Evolutionary conservation across 108 stramenopile species (phyloP), one percentile per base, ranked within the genome.

Genomic region (Schizochytrium sp.): DNA sequence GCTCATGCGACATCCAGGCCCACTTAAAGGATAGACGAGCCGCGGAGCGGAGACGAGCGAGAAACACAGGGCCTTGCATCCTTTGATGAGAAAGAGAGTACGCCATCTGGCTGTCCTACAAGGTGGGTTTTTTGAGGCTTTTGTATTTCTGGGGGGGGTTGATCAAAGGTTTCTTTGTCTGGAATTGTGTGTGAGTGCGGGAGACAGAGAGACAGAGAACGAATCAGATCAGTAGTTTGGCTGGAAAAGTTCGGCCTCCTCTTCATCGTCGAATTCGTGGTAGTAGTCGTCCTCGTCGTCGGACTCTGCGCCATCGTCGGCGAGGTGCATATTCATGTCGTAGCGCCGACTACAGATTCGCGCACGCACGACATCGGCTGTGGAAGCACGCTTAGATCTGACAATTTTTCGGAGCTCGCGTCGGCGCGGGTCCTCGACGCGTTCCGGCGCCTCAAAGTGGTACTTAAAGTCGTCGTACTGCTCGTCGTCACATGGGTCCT

Each of bases 261-360:
- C 63, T 18, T 69, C 63, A 18, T 69, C 63, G 63, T 69, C 14
- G 63, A 2, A 18, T 12, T 69, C 63, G 41, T 83, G 48, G 76
- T n/a, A 6, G 51, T 53, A 43, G 6, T 83, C 51, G 45, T 83
- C 76, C 76, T 69, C 63, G 3, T 83, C 76, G 23, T 83, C 76
- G 51, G 48, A 53, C 28, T 83, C 76, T 6, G 12, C 76, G 25
- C 51, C 76, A 23, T 83, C 76, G 76, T 83, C 76, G n/a, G n/a
- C 76, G 12, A 83, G 51, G 28, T 83, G 76, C 76, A 83, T 83
- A 23, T 83, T 83, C 48, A 83, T 47, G 51, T 83, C 76, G 51
- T 45, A 83, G 76, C 76, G 76, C 18, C 76, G 76, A 53, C 76
- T 83, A 16, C 76, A 53, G 76, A 83, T 53, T 2, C 76, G 76